Percentiles rank a stretch among this genome's conserved stretches.
Evolutionary conservation across 228 moss, liverwort and hornwort genomes (phyloP).

Genomic region (Sphagnum fallax): DNA sequence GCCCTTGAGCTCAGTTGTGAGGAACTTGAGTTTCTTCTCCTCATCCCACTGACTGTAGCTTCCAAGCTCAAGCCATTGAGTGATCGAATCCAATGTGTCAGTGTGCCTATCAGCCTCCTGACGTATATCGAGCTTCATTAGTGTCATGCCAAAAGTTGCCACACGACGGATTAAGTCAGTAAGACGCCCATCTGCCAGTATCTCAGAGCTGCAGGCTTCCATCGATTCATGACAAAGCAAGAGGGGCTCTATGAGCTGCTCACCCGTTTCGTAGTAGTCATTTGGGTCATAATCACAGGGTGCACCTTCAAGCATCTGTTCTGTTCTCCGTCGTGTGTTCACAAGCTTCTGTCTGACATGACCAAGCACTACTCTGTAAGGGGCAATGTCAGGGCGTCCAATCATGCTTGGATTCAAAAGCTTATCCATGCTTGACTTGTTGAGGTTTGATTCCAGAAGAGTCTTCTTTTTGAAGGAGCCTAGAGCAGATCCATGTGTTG

Average conservation of each 20-base stretch:
- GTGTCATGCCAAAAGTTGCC: constrained; percentile 83
- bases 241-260: constrained; percentile 77
- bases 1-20: constrained; percentile 66
- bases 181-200: constrained; percentile 74
- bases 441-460: constrained; percentile 59
- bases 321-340: constrained; percentile 73
- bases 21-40: constrained; percentile 67
- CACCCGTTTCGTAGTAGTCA: constrained; percentile 69
- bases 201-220: constrained; percentile 62
- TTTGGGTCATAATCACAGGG: constrained; percentile 73
- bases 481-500: constrained; percentile 37
- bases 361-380: constrained; percentile 77
- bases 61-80: constrained; percentile 71
- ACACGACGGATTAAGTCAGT: constrained; percentile 69
- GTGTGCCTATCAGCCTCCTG: constrained; percentile 84
- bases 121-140: constrained; percentile 84
- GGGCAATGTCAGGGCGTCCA: constrained; percentile 85
- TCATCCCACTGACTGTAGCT: constrained; percentile 83
- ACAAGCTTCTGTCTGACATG: constrained; percentile 79
- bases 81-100: constrained; percentile 74
- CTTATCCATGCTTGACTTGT: constrained; percentile 81
- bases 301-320: constrained; percentile 63
- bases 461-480: constrained; percentile 55
- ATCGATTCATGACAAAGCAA: constrained; percentile 75
- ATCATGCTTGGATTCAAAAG: constrained; percentile 70